Evolutionary conservation across 352 stramenopile genomes (phyloP).

Genomic region (Phytophthora cryptogea): DNA sequence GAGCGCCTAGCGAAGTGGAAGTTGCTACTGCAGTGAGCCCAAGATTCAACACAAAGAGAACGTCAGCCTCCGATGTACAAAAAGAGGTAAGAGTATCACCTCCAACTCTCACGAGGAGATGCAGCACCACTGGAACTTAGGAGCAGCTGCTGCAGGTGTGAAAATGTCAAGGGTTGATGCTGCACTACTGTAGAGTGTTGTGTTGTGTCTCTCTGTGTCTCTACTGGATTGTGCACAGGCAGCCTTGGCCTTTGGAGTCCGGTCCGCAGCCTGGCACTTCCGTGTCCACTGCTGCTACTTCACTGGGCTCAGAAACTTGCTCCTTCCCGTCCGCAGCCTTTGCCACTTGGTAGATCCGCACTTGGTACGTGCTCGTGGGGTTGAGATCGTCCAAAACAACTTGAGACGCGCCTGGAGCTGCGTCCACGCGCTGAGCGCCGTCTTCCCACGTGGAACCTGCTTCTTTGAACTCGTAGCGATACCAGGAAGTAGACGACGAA

Average conservation of each 20-base stretch:
- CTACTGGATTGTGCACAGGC: constrained; percentile 57
- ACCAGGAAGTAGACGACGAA: constrained; percentile 26
- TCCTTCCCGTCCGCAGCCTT: constrained; percentile 43
- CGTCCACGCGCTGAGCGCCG: constrained; percentile 43
- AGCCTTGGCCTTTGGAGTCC: constrained; percentile 43
- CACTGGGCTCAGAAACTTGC: constrained; percentile 60
- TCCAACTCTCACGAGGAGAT: background rate
- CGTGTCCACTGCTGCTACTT: constrained; percentile 84
- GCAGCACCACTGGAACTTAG: background rate
- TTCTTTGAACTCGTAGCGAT: constrained; percentile 80
- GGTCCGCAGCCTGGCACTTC: constrained; percentile 84
- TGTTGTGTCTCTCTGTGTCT: background rate
- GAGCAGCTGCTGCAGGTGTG: constrained; percentile 3
- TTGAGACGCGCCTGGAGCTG: constrained; percentile 39
- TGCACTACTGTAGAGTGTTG: constrained; percentile 18
- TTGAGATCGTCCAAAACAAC: constrained; percentile 86
- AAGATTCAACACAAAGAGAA: too few species aligned
- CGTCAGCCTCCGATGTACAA: background rate
- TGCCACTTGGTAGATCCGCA: constrained; percentile 72
- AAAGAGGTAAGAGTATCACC: background rate
- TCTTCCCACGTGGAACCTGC: constrained; percentile 49
- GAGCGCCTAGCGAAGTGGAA: constrained; percentile 41
- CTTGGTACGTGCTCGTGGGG: constrained; percentile 88
- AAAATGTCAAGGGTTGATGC: constrained; percentile 30
- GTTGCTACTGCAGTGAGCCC: constrained; percentile 26